A percentile compares a stretch with the other conserved stretches of the same genome.
phyloP scores from a whole-genome alignment of 352 stramenopile genomes.

The Phytophthora melonis region DNA sequence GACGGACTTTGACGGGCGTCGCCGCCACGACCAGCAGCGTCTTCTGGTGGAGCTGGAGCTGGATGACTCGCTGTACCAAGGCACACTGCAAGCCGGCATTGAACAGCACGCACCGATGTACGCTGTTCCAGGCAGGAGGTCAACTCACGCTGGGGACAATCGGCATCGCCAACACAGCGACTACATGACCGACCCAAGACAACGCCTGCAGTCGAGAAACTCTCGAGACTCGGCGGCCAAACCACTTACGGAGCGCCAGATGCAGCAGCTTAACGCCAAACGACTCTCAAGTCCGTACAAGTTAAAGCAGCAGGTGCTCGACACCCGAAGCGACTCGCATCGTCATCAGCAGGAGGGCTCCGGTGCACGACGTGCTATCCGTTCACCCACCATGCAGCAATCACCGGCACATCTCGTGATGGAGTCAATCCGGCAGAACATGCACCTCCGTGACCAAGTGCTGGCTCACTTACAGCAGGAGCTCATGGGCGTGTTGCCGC shows the following conservation, averaged over 20 bases:
- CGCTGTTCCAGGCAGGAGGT: background rate
- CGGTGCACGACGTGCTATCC: slow-evolving; percentile 2
- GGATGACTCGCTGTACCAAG: slow-evolving; percentile 55
- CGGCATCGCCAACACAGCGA: slow-evolving; percentile 16
- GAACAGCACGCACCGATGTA: slow-evolving; percentile 12
- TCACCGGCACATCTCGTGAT: slow-evolving; percentile 49
- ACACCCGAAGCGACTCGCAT: slow-evolving; percentile 36
- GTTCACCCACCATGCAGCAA: slow-evolving; percentile 11
- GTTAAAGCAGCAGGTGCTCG: slow-evolving; percentile 69
- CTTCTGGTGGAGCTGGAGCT: slow-evolving; percentile 78
- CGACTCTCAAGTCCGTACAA: slow-evolving; percentile 68
- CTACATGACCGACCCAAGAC: slow-evolving; percentile 12
- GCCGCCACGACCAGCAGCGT: slow-evolving; percentile 47
- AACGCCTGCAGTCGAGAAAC: slow-evolving; percentile 11
- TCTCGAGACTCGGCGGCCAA: slow-evolving; percentile 17
- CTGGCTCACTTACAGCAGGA: slow-evolving; percentile 56
- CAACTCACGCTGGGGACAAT: slow-evolving; percentile 1
- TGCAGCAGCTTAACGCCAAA: slow-evolving; percentile 26
- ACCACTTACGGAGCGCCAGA: slow-evolving; percentile 19
- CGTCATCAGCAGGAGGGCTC: slow-evolving; percentile 6
- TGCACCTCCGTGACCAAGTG: slow-evolving; percentile 52
- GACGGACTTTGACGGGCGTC: slow-evolving; percentile 27
- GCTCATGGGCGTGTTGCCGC: slow-evolving; percentile 26
- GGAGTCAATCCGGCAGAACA: slow-evolving; percentile 62
- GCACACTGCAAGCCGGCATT: slow-evolving; percentile 10